Percentiles rank a stretch among this genome's conserved stretches.
Evolutionary conservation across 169 alveolate species (phyloP).

Genomic region (Cryptosporidium bovis): DNA sequence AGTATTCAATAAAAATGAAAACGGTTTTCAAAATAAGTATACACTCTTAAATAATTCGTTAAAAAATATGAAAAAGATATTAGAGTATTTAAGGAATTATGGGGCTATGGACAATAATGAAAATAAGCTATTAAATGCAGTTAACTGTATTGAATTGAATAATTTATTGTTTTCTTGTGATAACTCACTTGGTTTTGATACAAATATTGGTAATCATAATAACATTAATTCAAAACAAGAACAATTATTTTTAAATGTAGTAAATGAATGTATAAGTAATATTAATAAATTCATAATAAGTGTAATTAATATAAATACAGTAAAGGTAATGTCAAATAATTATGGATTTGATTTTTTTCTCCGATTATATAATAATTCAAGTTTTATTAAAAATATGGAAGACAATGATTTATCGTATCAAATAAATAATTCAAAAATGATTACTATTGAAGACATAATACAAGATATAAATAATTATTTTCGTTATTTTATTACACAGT

Average conservation of each 20-base stretch:
- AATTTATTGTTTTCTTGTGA: conserved; percentile 5
- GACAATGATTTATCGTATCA: background rate
- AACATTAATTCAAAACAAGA: background rate
- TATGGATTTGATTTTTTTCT: conserved; percentile 32
- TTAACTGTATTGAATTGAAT: background rate
- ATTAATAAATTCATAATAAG: conserved; percentile 13
- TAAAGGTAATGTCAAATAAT: conserved; percentile 1
- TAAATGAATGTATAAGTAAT: conserved; percentile 36
- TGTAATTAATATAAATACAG: conserved; percentile 21
- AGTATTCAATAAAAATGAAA: background rate
- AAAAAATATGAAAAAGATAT: conserved; percentile 11
- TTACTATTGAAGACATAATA: conserved; percentile 10
- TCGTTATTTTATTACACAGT: conserved; percentile 12
- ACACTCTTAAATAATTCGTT: conserved; percentile 3
- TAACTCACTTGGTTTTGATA: background rate
- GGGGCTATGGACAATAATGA: conserved; percentile 73
- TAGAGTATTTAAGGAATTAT: conserved; percentile 45
- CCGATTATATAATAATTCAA: conserved; percentile 17
- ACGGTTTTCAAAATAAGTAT: background rate
- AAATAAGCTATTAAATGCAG: conserved; percentile 50
- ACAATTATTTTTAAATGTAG: conserved; percentile 8
- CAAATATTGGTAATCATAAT: background rate
- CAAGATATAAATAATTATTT: conserved; percentile 19
- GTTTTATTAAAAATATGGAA: background rate
- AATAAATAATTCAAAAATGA: background rate